Evolutionary conservation across 192 early-diverging fungal genomes (phyloP).

Genomic region (Coemansia umbellata): DNA sequence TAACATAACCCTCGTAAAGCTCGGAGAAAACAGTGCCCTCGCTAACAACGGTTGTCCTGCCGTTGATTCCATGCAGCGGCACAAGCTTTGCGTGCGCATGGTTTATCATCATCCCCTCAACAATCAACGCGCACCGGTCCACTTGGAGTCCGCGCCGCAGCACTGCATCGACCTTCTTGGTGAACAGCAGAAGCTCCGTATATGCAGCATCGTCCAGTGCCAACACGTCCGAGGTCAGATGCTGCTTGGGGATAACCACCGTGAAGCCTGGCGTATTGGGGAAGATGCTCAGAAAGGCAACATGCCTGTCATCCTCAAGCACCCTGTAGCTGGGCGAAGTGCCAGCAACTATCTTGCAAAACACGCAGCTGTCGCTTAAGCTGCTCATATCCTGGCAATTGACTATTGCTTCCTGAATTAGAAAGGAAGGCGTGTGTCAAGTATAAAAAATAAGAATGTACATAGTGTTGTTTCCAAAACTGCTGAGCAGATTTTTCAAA

Average conservation of each 20-base stretch:
- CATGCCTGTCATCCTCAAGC: slow-evolving; percentile 14
- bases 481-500: no score
- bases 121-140: slow-evolving; percentile 19
- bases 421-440: background rate
- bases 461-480: no score
- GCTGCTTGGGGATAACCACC: slow-evolving; percentile 19
- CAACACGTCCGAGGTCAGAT: slow-evolving; percentile 15
- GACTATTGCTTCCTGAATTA: no score
- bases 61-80: slow-evolving; percentile 16
- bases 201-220: slow-evolving; percentile 14
- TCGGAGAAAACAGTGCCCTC: slow-evolving; percentile 7
- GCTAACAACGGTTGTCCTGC: slow-evolving; percentile 6
- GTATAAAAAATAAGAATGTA: no score
- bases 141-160: slow-evolving; percentile 18
- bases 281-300: slow-evolving; percentile 22
- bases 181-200: slow-evolving; percentile 16
- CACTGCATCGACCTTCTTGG: slow-evolving; percentile 16
- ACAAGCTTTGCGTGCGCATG: slow-evolving; percentile 29
- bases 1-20: slow-evolving; percentile 14
- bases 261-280: slow-evolving; percentile 30
- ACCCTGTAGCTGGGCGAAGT: slow-evolving; percentile 13
- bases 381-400: background rate
- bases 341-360: slow-evolving; percentile 21
- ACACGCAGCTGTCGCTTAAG: slow-evolving; percentile 2
- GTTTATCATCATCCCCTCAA: slow-evolving; percentile 26